Base-by-base conservation (phyloP, 257 asterid species). In the Euphrasia confusa region DNA sequence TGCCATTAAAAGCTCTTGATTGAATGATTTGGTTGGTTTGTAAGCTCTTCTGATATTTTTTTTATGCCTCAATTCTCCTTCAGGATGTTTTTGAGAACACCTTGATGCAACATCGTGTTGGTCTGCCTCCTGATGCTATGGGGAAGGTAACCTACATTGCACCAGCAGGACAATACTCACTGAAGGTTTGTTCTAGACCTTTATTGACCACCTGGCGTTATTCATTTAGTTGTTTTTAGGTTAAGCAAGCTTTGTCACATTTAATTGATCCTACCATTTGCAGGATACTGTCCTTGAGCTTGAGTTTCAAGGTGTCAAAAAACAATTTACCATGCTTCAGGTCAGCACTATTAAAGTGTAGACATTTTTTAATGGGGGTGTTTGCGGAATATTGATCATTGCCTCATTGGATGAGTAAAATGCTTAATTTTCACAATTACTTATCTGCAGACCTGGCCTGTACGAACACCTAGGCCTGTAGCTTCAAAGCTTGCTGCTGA, bases 221-320 rank as follows among this genome's bases (percentile, higher is more conserved):
- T 4, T 54, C 61, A 52, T 10, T 27, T 55, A 54, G 53, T 42
- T 24, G 37, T 30, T 56, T 21, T 50, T 61, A 57, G 35, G 5
- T 49, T 12, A 27, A 57, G 44, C 10, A 28, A 11, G 44, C 11
- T 28, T 10, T 30, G 17, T 54, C 59, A 26, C 47, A 45, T 52
- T 74, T 56, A 70, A 58, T 45, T 65, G 58, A 14, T 76, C 68
- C 64, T 21, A 64, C 59, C 33, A 63, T 71, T 40, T 78, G 76
- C 92, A 93, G 99, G 99, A 93, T 68, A 93, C 90, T 59, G 99
- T 93, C 71, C 89, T 93, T 69, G 99, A 89, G 86, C 97, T 93
- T 53, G 99, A 93, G 83, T 93, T 93, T 77, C 99, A 93, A 73
- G 99, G 99, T 12, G 95, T 93, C 75, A 89, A 78, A 75, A 93